Base-by-base conservation (phyloP, 139 green algal species). In the Volvox africanus region DNA sequence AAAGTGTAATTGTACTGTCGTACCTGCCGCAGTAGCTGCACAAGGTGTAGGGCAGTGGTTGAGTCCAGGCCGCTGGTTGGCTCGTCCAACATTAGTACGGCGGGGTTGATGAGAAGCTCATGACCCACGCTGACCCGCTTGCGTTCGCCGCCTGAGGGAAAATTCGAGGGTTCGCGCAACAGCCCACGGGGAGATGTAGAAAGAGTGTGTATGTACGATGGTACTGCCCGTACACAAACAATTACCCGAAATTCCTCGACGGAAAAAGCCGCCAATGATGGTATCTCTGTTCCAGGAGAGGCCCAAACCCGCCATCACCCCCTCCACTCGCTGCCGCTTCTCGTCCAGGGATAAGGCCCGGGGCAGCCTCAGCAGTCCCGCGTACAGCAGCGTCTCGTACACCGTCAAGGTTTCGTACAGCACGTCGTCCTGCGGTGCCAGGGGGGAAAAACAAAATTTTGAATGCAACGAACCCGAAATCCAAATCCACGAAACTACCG, bases 81-180 rank as follows among this genome's bases (percentile, higher is more conserved):
- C 90, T 97, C 97, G 89, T 98, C 97, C 32, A 93, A 92, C 61
- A 99, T 91, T 14, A 99, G 77, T 79, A 98, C 80, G 21, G 95
- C 94, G 22, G 97, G 96, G 93, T 98, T 96, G 90, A 96, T 97
- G 2, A 99, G 93, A 44, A 99, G 95, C 92, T 99, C 97, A 76
- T 96, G 94, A 0, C 95, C 97, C 16, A 97, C 92, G 28, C 90
- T 95, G 0, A 96, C 93, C 1, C 97, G 95, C 94, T 99, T 99
- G 85, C 96, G 93, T 94, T 99, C 96, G 22, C 97, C 97, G 20
- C 97, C 97, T 62, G 90, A 36, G 21, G 36, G 37, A 20, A 1
- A 36, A 67, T 55, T 55, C 44, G 44, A 14, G 44, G 44, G 44
- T 55, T 55, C 9, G 44, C 44, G 44, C 44, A 55, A 9, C 44